Evolutionary conservation across 2,329 filamentous ascomycete species (phyloP).

Genomic region (Fusarium pseudoanthophilum): DNA sequence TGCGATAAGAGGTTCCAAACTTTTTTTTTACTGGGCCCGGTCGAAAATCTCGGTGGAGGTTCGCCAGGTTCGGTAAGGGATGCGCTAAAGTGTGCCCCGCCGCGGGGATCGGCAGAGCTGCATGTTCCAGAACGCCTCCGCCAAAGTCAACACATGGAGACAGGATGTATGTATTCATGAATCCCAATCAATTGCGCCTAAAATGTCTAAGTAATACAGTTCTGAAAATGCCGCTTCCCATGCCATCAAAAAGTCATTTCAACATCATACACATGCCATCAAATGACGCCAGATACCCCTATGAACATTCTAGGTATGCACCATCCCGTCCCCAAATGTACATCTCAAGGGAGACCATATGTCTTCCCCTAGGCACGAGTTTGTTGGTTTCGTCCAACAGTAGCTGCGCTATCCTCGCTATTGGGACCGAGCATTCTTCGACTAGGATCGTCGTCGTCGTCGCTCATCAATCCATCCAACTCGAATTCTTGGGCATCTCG

Average conservation of each 20-base stretch:
- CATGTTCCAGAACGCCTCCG: conserved; percentile 24
- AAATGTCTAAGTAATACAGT: conserved; percentile 5
- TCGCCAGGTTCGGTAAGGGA: conserved; percentile 25
- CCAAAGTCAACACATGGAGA: neutral
- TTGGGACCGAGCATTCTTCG: conserved; percentile 48
- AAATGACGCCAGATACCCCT: neutral
- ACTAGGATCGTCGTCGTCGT: conserved; percentile 77
- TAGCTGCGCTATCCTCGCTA: conserved; percentile 43
- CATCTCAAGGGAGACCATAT: neutral
- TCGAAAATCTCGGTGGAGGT: conserved; percentile 32
- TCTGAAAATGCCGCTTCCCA: neutral
- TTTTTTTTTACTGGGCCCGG: conserved; percentile 35
- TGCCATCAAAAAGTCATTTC: neutral
- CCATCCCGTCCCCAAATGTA: neutral
- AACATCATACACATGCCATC: neutral
- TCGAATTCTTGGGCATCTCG: conserved; percentile 93
- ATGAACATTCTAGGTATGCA: neutral
- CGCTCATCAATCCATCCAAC: conserved; percentile 87
- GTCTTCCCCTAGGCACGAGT: neutral
- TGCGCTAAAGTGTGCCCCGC: conserved; percentile 28
- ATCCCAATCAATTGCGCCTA: neutral
- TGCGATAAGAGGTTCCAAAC: conserved; percentile 17
- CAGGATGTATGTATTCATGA: neutral
- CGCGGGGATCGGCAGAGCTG: conserved; percentile 16
- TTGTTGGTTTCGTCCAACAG: conserved; percentile 49